phyloP scores from a whole-genome alignment of 164 flowering plant species.

The Taxillus chinensis region DNA sequence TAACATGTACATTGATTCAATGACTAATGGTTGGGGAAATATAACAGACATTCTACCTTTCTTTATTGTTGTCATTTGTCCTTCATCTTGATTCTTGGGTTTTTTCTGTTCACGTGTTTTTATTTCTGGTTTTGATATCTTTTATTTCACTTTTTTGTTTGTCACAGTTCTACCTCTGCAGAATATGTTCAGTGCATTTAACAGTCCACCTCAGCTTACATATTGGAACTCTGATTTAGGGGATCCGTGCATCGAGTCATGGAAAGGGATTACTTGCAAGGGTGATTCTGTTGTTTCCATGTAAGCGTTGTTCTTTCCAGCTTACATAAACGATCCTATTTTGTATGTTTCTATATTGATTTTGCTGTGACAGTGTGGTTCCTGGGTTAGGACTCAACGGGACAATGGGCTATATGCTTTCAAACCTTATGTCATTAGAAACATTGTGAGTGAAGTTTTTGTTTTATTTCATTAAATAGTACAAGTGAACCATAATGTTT shows the following conservation, averaged over 20 bases:
- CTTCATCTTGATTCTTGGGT: no score
- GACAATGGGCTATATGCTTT: conserved; percentile 74
- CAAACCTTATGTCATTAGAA: conserved; percentile 44
- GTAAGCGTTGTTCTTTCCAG: conserved; percentile 18
- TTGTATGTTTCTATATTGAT: neutral
- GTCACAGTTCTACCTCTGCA: conserved; percentile 60
- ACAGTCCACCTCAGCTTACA: conserved; percentile 60
- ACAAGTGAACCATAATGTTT: neutral
- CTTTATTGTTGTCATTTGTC: no score
- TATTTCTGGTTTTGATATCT: neutral
- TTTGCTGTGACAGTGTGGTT: conserved; percentile 41
- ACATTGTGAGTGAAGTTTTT: conserved; percentile 45
- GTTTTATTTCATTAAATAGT: neutral
- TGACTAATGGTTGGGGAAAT: no score
- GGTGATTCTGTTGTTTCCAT: conserved; percentile 71
- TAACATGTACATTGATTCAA: no score
- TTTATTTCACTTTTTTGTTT: neutral
- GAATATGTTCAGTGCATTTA: conserved; percentile 61
- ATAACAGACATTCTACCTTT: no score
- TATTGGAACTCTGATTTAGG: conserved; percentile 73
- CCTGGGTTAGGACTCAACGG: conserved; percentile 75
- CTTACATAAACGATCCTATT: neutral
- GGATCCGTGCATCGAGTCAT: conserved; percentile 87
- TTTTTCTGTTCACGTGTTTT: neutral
- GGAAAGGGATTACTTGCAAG: conserved; percentile 75